Conservation (phyloP, 2,329 filamentous ascomycete species). For the Alternaria rosae region DNA sequence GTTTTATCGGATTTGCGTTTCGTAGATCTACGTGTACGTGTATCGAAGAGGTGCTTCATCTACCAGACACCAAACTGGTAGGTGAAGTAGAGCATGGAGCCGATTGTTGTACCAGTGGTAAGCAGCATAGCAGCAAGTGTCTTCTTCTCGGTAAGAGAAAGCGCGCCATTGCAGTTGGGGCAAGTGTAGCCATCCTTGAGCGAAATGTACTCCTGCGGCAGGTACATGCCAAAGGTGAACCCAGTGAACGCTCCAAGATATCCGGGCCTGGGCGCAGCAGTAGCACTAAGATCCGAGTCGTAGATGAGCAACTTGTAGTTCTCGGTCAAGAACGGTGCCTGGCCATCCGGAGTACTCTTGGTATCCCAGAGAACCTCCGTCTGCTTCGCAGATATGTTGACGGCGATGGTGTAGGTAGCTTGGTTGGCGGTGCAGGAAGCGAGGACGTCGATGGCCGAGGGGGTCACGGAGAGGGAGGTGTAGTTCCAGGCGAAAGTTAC, state of each 20-base stretch:
- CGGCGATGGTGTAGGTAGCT: conserved; percentile 67
- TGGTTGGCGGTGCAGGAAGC: conserved; percentile 67
- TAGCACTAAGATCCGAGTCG: conserved; percentile 63
- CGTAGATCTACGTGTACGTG: neutral
- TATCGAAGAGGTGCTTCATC: neutral
- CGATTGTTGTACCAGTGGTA: conserved; percentile 63
- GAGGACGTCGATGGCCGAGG: conserved; percentile 66
- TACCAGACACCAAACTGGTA: conserved; percentile 54
- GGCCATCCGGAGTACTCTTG: conserved; percentile 33
- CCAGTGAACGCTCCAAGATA: conserved; percentile 61
- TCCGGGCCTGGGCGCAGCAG: conserved; percentile 61
- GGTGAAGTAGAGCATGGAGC: conserved; percentile 64
- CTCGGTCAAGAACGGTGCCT: conserved; percentile 61
- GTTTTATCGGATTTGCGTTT: neutral
- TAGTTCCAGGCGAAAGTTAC: conserved; percentile 75
- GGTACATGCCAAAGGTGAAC: conserved; percentile 70
- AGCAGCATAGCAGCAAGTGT: conserved; percentile 64
- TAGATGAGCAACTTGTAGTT: conserved; percentile 71
- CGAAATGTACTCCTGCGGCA: conserved; percentile 59
- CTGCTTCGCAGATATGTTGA: conserved; percentile 63
- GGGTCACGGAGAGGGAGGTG: conserved; percentile 67
- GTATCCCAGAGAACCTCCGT: conserved; percentile 70
- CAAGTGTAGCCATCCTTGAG: conserved; percentile 59
- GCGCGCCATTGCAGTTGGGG: conserved; percentile 63
- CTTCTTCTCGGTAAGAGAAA: conserved; percentile 62